Evolutionary conservation across 2,329 filamentous ascomycete species (phyloP), one percentile per base, ranked within the genome.

Genomic region (Aciculosporium take): DNA sequence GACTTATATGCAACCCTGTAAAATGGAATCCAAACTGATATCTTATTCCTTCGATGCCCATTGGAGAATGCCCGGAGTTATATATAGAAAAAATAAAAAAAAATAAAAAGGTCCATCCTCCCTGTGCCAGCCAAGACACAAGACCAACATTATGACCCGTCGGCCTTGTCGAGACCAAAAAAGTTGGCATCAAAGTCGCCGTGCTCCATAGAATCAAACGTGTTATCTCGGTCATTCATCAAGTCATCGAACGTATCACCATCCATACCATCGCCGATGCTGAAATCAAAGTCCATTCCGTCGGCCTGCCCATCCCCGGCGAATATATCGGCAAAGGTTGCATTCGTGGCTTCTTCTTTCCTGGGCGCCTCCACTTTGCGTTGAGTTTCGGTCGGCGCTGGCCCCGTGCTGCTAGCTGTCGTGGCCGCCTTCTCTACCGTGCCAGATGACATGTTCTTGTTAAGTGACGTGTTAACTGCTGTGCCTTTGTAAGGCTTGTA

Each of bases 211-310:
- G 51, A 42, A 32, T 66, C 63, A 44, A 64, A 65, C 7, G 52
- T 61, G 44, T 58, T 59, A 39, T 59, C 58, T 17, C 66, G 68
- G 46, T 55, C 56, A 37, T 57, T 57, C 52, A 65, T 73, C 44
- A 74, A 55, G 45, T 72, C 66, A 45, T 74, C 66, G 46, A 74
- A 74, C 23, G 65, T 67, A 30, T 60, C 53, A 17, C 60, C 59
- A 17, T 50, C 52, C 38, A 55, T 47, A 27, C 56, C 58, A 20
- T 49, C 45, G 7, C 48, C 56, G 17, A 52, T 40, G 33, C 53
- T 55, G 42, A 61, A 58, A 41, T 57, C 55, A 41, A 49, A 55
- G 39, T 57, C 52, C 47, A 66, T 62, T 13, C 54, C 63, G 42
- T 66, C 63, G 36, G 54, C 54, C 37, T 55, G 60, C 5, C 56